Evolutionary conservation across 1,284 basidiomycete species (phyloP).

Genomic region (Fomitopsis schrenkii): DNA sequence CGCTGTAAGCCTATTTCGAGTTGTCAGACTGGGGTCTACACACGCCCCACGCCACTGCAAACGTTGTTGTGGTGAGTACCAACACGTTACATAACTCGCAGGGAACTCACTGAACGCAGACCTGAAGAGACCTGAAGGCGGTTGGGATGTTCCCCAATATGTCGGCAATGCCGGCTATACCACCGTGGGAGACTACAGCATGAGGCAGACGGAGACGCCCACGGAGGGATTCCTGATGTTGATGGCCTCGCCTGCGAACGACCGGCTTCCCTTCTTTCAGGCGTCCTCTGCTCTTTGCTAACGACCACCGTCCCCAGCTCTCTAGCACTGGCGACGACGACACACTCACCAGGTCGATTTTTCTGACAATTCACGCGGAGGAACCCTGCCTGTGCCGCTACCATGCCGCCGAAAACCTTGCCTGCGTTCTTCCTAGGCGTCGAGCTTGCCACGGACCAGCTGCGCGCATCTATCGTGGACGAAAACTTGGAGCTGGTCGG

Average conservation of each 20-base stretch:
- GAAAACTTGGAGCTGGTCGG: conserved; percentile 75
- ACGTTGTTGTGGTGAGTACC: no score
- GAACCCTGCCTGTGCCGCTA: conserved; percentile 4
- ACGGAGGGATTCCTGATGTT: conserved; percentile 8
- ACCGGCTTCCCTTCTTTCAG: conserved; percentile 13
- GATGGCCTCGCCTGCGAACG: conserved; percentile 13
- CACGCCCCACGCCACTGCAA: no score
- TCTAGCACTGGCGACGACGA: conserved; percentile 11
- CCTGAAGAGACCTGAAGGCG: neutral
- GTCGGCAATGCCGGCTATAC: neutral
- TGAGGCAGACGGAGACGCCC: conserved; percentile 5
- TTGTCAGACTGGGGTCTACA: no score
- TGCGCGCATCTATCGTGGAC: conserved; percentile 77
- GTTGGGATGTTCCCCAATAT: neutral
- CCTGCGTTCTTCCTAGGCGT: conserved; percentile 68
- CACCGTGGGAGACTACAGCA: conserved; percentile 6
- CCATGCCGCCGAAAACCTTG: conserved; percentile 45
- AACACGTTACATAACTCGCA: no score
- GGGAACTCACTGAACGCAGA: no score
- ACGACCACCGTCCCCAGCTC: conserved; percentile 16
- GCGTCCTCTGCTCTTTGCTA: conserved; percentile 18
- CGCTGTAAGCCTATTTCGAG: no score
- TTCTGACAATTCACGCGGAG: conserved; percentile 4
- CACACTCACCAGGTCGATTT: conserved; percentile 11
- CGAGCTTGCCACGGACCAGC: conserved; percentile 76